Base-by-base conservation (phyloP, 768 basidiomycete genomes). In the Collybia sp. region DNA sequence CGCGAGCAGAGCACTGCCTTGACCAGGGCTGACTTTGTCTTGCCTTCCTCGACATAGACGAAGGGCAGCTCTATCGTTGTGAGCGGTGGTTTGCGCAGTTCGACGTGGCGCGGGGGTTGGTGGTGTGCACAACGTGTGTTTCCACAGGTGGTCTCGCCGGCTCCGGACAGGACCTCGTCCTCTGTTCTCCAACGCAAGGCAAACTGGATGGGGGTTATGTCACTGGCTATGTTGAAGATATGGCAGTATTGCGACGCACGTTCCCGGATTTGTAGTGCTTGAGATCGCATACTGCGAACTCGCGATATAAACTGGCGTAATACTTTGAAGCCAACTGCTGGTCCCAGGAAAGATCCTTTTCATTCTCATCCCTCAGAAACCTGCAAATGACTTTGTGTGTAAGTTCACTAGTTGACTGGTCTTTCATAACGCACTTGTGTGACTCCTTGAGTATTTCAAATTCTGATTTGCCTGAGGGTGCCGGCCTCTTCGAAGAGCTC, bases 191-290 rank as follows among this genome's bases (percentile, higher is more conserved):
- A 98, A 12, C 95, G 84, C 4, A 98, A 75, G 0, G 93, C 82
- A 59, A 98, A 86, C 85, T 93, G 50, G 17, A 39, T n/a, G 40
- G 40, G 9, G 31, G 16, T 17, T 15, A 48, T 25, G 25, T 25
- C 25, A 8, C 10, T 34, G 32, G 31, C 6, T 8, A 18, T 16
- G 35, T 47, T 13, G 19, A 25, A 9, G 3, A 39, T 32, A 16
- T 36, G 34, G 9, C 16, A 30, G 19, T 33, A 13, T 11, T 33
- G 18, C 43, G 12, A 39, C 83, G 52, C 50, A 94, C 92, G 49
- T 88, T 86, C 12, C 91, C 89, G 0, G 87, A 83, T 68, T 93
- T 96, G 73, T 90, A 96, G 59, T 97, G 95, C 69, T 97, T 97
- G 49, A 97, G 70, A 65, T 97, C 92, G 59, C 90, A 93, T 16